These are phyloP conservation scores for Solanum hybrid DNA, from an alignment of 305 asterid species.

Conservation along the genomic window DNA sequence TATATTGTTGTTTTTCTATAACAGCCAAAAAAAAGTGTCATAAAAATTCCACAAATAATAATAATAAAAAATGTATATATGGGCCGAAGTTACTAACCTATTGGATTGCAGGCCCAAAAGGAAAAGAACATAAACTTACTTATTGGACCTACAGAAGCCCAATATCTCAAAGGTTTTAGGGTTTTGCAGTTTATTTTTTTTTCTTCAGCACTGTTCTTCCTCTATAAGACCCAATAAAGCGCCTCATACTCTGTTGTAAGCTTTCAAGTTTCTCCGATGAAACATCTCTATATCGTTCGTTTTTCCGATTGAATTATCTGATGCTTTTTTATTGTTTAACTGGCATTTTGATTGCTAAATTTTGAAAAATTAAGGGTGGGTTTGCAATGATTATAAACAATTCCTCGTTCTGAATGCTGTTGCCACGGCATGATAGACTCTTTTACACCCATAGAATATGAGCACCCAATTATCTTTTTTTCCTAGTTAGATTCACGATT, in stretches of 20 bases:
- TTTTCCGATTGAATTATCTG: not conserved
- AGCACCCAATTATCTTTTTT: conserved; percentile 18
- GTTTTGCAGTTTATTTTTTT: not conserved
- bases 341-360: not conserved
- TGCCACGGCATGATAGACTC: conserved; percentile 56
- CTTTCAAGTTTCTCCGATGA: not conserved
- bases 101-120: not conserved
- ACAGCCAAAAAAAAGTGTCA: no score
- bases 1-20: no score
- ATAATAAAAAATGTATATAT: not conserved
- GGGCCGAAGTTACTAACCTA: not conserved
- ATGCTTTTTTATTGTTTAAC: not conserved
- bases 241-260: not conserved
- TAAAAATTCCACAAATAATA: no score
- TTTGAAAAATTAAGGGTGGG: not conserved
- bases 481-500: not conserved
- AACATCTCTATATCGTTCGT: accelerated
- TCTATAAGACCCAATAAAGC: not conserved
- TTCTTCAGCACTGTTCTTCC: not conserved
- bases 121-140: not conserved
- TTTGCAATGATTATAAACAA: conserved; percentile 51
- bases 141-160: not conserved
- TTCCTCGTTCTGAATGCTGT: conserved; percentile 72
- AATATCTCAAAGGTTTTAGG: not conserved
- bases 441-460: conserved; percentile 75